Evolutionary conservation across 2,329 filamentous ascomycete genomes (phyloP).

Genomic region (Sodiomyces alkalinus): DNA sequence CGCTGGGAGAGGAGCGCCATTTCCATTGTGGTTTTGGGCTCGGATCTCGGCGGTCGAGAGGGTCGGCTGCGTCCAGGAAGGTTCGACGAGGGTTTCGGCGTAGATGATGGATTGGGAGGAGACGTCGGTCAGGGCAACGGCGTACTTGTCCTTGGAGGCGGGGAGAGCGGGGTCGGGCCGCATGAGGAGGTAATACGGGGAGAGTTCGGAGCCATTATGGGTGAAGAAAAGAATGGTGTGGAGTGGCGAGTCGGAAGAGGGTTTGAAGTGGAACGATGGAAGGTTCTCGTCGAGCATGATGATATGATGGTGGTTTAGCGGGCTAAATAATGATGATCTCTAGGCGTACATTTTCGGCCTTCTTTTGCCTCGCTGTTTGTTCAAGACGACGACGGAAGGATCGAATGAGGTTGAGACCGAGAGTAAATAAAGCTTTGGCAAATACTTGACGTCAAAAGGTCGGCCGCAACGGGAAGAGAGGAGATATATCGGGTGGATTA

Average conservation of each 20-base stretch:
- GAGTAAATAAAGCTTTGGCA: too few relatives aligned
- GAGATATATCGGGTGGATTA: too few relatives aligned
- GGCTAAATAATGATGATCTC: too few relatives aligned
- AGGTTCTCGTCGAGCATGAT: conserved; percentile 86
- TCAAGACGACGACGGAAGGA: too few relatives aligned
- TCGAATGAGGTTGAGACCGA: too few relatives aligned
- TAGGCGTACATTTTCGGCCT: too few relatives aligned
- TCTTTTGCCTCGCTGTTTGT: too few relatives aligned
- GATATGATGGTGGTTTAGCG: conserved; percentile 2
- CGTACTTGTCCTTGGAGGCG: conserved; percentile 68
- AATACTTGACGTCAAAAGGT: too few relatives aligned
- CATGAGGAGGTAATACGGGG: conserved; percentile 66
- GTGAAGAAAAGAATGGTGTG: conserved; percentile 43
- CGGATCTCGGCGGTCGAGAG: conserved; percentile 71
- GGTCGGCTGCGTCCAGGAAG: conserved; percentile 72
- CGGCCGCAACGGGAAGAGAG: too few relatives aligned
- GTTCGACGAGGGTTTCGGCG: conserved; percentile 70
- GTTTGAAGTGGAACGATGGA: conserved; percentile 50
- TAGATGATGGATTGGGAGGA: conserved; percentile 69
- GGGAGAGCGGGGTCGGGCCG: conserved; percentile 58
- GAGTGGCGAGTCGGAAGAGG: conserved; percentile 34
- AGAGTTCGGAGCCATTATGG: conserved; percentile 66
- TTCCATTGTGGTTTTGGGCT: too few relatives aligned
- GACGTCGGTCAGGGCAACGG: conserved; percentile 70
- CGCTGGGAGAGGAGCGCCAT: conserved; percentile 44